Conservation (phyloP, 805 yeast genomes). For the Debaryomyces tyrocola region DNA sequence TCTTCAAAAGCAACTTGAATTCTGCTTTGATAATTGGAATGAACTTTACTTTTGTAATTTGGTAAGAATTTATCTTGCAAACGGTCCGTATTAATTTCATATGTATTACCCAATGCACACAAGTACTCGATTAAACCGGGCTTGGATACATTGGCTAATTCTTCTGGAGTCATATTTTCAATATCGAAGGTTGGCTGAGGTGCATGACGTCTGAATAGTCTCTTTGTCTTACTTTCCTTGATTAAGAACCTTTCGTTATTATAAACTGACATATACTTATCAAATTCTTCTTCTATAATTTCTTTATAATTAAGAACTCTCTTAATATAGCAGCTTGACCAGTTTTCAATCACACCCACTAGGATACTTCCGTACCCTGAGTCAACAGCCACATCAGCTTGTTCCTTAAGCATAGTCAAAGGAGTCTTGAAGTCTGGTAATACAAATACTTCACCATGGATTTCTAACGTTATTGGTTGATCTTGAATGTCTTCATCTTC, state of each 20-base stretch:
- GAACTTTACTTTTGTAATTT: conserved; percentile 60
- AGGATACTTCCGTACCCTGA: conserved; percentile 79
- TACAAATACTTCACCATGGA: conserved; percentile 51
- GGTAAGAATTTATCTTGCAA: conserved; percentile 66
- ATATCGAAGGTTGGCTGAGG: conserved; percentile 23
- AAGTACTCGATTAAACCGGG: conserved; percentile 81
- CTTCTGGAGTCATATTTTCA: conserved; percentile 41
- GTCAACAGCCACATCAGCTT: conserved; percentile 83
- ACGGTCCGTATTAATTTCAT: conserved; percentile 69
- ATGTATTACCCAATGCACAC: conserved; percentile 83
- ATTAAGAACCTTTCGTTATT: conserved; percentile 37
- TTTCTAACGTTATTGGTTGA: conserved; percentile 29
- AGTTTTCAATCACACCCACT: conserved; percentile 73
- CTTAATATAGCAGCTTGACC: conserved; percentile 57
- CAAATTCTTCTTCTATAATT: conserved; percentile 48
- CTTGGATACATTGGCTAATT: conserved; percentile 36
- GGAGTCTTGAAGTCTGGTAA: conserved; percentile 78
- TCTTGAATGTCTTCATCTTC: conserved; percentile 41
- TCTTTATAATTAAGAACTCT: conserved; percentile 65
- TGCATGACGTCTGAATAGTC: conserved; percentile 27
- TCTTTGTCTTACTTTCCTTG: conserved; percentile 46
- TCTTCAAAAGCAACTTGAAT: conserved; percentile 38
- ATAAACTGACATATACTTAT: conserved; percentile 41
- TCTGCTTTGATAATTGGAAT: conserved; percentile 36
- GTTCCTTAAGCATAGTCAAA: conserved; percentile 83